Percentiles rank a stretch among this genome's conserved stretches.
phyloP scores from a whole-genome alignment of 805 yeast species.

The Lipomyces sp. region DNA sequence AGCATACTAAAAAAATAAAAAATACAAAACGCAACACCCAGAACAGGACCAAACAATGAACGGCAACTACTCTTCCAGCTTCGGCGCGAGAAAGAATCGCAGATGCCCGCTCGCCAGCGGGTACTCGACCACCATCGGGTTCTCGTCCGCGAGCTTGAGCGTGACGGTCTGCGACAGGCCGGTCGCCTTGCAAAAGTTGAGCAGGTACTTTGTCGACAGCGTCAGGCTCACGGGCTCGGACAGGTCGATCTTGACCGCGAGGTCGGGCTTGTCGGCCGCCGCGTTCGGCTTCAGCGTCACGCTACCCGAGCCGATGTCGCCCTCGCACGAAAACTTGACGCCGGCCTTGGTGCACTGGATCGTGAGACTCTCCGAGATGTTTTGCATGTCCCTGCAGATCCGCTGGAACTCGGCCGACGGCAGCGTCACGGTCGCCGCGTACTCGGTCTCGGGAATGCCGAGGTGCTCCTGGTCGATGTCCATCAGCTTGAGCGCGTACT shows the following conservation, averaged over 20 bases:
- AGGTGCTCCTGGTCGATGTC: conserved; percentile 94
- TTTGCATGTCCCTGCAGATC: conserved; percentile 80
- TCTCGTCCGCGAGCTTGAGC: conserved; percentile 80
- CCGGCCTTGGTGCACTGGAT: conserved; percentile 88
- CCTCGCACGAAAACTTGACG: conserved; percentile 83
- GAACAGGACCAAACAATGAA: background rate
- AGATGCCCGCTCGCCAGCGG: conserved; percentile 87
- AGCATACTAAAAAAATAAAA: background rate
- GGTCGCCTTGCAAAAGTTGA: conserved; percentile 89
- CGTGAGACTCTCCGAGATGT: conserved; percentile 81
- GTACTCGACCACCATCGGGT: conserved; percentile 93
- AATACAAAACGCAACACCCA: background rate
- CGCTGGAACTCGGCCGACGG: conserved; percentile 87
- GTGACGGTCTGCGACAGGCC: conserved; percentile 72
- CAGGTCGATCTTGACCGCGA: conserved; percentile 69
- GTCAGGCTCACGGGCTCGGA: conserved; percentile 83
- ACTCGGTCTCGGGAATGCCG: conserved; percentile 89
- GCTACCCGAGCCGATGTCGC: conserved; percentile 86
- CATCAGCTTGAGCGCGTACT: conserved; percentile 87
- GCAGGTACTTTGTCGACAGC: conserved; percentile 86
- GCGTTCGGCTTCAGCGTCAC: conserved; percentile 80
- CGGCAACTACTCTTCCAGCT: conserved; percentile 65
- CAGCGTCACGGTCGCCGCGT: conserved; percentile 80
- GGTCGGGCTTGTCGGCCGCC: conserved; percentile 76
- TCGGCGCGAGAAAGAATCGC: conserved; percentile 95